Evolutionary conservation across 352 stramenopile genomes (phyloP), one percentile per base, ranked within the genome.

Genomic region (Pythium monospermum): DNA sequence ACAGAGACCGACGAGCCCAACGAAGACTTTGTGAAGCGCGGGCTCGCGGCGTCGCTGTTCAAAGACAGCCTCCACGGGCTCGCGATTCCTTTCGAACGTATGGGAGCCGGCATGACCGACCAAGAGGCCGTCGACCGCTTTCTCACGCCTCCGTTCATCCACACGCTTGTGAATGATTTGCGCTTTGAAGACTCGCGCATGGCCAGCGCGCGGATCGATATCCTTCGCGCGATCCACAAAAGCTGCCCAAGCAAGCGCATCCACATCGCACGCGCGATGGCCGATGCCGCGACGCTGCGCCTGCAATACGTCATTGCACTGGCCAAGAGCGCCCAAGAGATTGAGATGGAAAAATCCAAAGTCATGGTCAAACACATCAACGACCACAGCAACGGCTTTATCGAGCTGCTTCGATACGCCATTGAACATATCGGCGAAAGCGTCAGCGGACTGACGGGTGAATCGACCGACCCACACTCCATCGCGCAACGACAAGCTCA

Each of bases 181-280:
- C 83, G 83, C 33, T 94, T 91, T 38, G 83, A 94, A 56, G 83
- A 94, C 56, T 91, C 87, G 51, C 83, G 83, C n/a, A 89, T 76
- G 11, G 76, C 83, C 38, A 94, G 83, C 38, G 75, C 77, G 11
- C 72, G 83, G 11, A 68, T 91, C 16, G 81, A 91, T 40, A 91
- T 94, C 26, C 42, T 94, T 22, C 83, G 83, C 19, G 83, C 83
- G n/a, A 89, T 94, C 54, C 83, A 91, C 64, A 85, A 88, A 47
- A 84, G 71, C 48, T 91, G 75, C 33, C 72, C 80, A 5, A 67
- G 57, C 54, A 90, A 90, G 54, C 73, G 81, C 2, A 38, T 87
- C 22, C 63, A 86, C 32, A 77, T 94, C 42, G 63, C 76, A 6
- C 80, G 77, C 27, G 83, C 83, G 40, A 66, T 94, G 21, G 75